Evolutionary conservation across 1,139 yeast species (phyloP).

Genomic region (Candida tropicalis): DNA sequence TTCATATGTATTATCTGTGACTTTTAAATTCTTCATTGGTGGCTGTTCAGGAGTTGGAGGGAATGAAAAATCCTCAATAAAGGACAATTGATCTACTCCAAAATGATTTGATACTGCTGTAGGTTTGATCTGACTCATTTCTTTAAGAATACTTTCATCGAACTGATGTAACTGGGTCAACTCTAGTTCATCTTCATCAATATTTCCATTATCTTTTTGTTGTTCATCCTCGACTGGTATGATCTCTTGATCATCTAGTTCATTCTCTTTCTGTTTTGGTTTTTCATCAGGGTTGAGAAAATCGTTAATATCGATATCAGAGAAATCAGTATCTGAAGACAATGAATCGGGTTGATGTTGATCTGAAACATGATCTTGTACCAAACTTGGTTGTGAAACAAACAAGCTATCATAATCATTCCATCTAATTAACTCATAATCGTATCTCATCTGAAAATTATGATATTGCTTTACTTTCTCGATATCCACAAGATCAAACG

Average conservation of each 20-base stretch:
- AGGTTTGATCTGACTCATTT: constrained; percentile 18
- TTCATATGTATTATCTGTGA: constrained; percentile 20
- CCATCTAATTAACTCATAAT: constrained; percentile 27
- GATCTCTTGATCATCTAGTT: constrained; percentile 5
- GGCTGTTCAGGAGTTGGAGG: constrained; percentile 11
- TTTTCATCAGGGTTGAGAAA: neutral
- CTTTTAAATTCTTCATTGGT: constrained; percentile 11
- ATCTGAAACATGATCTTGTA: neutral
- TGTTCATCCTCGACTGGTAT: constrained; percentile 11
- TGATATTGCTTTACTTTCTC: constrained; percentile 18
- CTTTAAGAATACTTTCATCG: constrained; percentile 18
- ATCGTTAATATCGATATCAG: constrained; percentile 6
- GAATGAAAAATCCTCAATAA: constrained; percentile 14
- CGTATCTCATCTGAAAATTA: constrained; percentile 14
- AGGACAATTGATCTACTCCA: constrained; percentile 6
- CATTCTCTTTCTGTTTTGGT: constrained; percentile 4
- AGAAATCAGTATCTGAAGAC: constrained; percentile 7
- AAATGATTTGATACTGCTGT: constrained; percentile 7
- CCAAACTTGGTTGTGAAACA: neutral
- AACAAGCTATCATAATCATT: constrained; percentile 17
- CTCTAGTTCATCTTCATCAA: constrained; percentile 15
- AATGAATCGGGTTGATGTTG: constrained; percentile 4
- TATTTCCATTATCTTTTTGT: constrained; percentile 16
- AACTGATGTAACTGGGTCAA: constrained; percentile 9
- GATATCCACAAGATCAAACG: constrained; percentile 30